phyloP scores from a whole-genome alignment of 2,329 filamentous ascomycete genomes.

The Monilinia polystroma region DNA sequence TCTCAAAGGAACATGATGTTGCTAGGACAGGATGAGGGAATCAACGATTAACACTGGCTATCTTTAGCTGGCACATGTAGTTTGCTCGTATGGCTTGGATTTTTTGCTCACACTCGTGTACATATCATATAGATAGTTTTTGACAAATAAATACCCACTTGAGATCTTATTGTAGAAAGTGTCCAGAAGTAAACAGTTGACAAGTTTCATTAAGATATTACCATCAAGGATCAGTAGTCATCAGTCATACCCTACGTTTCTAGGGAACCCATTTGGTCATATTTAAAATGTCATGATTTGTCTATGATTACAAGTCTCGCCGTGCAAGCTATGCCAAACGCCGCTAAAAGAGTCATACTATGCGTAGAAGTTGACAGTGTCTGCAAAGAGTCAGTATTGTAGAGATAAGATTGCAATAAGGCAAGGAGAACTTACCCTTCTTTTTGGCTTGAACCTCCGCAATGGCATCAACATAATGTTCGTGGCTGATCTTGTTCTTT shows the following conservation, averaged over 20 bases:
- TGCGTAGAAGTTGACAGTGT: conserved; percentile 39
- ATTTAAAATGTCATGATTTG: conserved; percentile 29
- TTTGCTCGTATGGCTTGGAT: background rate
- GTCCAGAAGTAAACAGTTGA: background rate
- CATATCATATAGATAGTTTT: background rate
- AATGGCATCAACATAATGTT: conserved; percentile 98
- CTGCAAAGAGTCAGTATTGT: conserved; percentile 26
- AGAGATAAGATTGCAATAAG: conserved; percentile 35
- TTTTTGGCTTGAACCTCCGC: conserved; percentile 93
- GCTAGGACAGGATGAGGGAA: background rate
- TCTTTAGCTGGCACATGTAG: background rate
- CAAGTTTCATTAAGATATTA: conserved; percentile 12
- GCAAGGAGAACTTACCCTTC: conserved; percentile 37
- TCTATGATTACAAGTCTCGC: conserved; percentile 39
- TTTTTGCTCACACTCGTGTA: conserved; percentile 4
- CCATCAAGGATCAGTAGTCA: conserved; percentile 7
- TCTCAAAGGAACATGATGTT: background rate
- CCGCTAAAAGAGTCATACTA: conserved; percentile 31
- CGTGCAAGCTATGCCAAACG: conserved; percentile 36
- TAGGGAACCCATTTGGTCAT: conserved; percentile 2
- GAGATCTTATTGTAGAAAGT: background rate
- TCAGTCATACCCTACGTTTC: conserved; percentile 2
- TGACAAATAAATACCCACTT: background rate
- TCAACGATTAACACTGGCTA: background rate
- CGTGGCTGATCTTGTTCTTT: conserved; percentile 94